Base-by-base conservation (phyloP, 2,329 filamentous ascomycete species). In the Xylaria sp. region DNA sequence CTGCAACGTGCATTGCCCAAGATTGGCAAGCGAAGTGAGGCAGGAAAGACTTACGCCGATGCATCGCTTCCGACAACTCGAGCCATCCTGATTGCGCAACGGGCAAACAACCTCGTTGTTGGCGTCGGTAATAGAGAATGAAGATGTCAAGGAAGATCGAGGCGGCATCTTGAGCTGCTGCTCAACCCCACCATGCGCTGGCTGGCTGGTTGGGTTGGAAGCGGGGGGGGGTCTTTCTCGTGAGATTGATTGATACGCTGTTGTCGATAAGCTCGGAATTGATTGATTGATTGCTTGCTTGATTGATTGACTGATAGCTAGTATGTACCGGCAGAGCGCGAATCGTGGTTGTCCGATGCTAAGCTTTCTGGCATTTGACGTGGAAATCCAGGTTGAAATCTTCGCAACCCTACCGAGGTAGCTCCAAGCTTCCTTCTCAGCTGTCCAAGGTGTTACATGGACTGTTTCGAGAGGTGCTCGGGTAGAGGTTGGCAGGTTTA, bases 51-150 rank as follows among this genome's bases (percentile, higher is more conserved):
- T 93, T 87, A 98, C 96, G 82, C 96, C 96, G 79, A 97, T 91
- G 84, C 96, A 99, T 85, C 95, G 89, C 86, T 99, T 99, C 81
- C 95, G 91, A 85, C 96, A 99, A 83, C 91, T 93, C 74, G 94
- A 97, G 80, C 93, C 93, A 89, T 99, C 96, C 79, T 97, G 94
- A 80, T 97, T 97, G 78, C 90, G 90, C 81, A 99, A 85, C 74
- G 96, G 96, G 83, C 96, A 99, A 78, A 97, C 93, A 79, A 99
- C 96, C 83, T 98, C 95, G 81, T 97, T 97, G 81, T 93, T 95
- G 81, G 91, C 88, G 85, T 97, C 93, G 76, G 93, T 93, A 77
- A 97, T 92, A 74, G 93, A 94, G 81, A 97, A 97, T 73, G 93
- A 96, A 78, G 92, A 93, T 71, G 93, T 96, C 78, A 97, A 86